phyloP scores from a whole-genome alignment of 257 asterid species.

The Solanum tarijense region DNA sequence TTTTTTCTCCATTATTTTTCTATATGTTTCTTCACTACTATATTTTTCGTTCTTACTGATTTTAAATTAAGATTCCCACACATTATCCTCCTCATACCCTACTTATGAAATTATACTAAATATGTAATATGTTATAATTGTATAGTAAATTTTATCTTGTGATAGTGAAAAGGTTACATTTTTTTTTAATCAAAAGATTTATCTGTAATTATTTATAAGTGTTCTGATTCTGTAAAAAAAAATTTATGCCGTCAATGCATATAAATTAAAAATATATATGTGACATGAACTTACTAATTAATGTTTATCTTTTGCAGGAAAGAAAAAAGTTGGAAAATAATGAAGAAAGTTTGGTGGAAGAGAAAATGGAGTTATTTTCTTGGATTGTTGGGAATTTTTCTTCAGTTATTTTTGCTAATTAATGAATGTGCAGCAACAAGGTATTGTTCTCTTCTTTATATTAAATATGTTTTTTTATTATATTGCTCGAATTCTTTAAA shows the following conservation, averaged over 20 bases:
- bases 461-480: neutral
- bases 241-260: too few relatives aligned
- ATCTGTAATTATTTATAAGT: neutral
- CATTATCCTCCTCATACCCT: neutral
- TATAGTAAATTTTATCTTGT: neutral
- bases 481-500: neutral
- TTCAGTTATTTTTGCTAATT: slow-evolving; percentile 8
- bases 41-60: neutral
- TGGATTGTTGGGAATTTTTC: neutral
- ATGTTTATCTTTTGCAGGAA: neutral
- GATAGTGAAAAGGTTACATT: neutral
- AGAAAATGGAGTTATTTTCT: neutral
- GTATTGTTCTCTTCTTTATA: neutral
- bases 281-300: neutral
- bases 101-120: neutral
- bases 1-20: neutral
- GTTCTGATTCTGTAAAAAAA: neutral
- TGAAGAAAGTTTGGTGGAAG: neutral
- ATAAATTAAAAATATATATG: neutral
- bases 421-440: neutral
- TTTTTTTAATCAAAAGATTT: neutral
- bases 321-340: neutral
- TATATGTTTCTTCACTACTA: neutral
- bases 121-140: neutral
- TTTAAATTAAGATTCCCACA: neutral